Evolutionary conservation across 139 green algal genomes (phyloP).

Genomic region (Coccomyxa sp.): DNA sequence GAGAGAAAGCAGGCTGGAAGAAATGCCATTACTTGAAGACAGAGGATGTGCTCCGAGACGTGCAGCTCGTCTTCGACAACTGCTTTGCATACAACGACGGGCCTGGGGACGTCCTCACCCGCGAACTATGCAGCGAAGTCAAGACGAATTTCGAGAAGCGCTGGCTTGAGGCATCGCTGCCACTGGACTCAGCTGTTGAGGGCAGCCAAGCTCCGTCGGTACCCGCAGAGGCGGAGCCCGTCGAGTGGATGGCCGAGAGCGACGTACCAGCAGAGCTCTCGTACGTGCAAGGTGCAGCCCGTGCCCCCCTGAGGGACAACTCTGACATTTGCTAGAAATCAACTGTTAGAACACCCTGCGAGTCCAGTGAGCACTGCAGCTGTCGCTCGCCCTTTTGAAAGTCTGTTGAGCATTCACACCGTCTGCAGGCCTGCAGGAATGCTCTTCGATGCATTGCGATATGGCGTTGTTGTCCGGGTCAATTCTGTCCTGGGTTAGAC

Average conservation of each 20-base stretch:
- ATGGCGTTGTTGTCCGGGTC: too few relatives aligned
- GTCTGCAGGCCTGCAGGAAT: too few relatives aligned
- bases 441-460: too few relatives aligned
- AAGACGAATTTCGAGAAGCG: constrained; percentile 18
- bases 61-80: constrained; percentile 53
- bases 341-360: too few relatives aligned
- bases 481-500: too few relatives aligned
- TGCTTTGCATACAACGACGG: constrained; percentile 57
- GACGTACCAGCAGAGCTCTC: not conserved
- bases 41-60: constrained; percentile 34
- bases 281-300: not conserved
- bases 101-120: constrained; percentile 24
- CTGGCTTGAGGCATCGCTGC: constrained; percentile 30
- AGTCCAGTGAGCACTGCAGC: too few relatives aligned
- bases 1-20: constrained; percentile 11
- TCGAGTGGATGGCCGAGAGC: not conserved
- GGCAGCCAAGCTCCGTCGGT: not conserved
- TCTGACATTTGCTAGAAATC: not conserved
- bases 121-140: constrained; percentile 20
- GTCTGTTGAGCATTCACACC: too few relatives aligned
- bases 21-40: constrained; percentile 11
- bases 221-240: too few relatives aligned
- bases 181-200: not conserved
- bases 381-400: too few relatives aligned
- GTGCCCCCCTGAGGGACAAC: not conserved